phyloP scores from a whole-genome alignment of 2,329 filamentous ascomycete genomes.

The Mycosphaerella sp. region DNA sequence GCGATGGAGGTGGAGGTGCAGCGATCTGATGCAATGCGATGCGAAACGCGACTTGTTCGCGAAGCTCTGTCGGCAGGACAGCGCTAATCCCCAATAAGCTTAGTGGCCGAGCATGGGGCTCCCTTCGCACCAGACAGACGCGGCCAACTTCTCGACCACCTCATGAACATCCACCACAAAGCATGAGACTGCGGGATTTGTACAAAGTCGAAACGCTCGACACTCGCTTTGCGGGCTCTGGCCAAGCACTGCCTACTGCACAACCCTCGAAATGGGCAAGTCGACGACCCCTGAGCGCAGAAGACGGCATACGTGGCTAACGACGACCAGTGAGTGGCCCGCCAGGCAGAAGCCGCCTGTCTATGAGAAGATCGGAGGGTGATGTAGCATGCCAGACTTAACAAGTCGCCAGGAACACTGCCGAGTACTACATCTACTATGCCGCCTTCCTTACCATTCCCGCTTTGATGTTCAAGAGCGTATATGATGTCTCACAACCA shows the following conservation, averaged over 20 bases:
- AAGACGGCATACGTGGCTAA: conserved; percentile 4
- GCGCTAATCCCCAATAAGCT: background rate
- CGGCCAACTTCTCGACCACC: background rate
- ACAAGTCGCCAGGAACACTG: conserved; percentile 51
- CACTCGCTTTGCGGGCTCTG: conserved; percentile 63
- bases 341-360: background rate
- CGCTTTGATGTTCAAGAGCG: conserved; percentile 78
- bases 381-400: background rate
- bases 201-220: conserved; percentile 64
- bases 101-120: background rate
- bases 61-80: background rate
- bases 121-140: background rate
- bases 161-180: background rate
- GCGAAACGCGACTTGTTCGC: background rate
- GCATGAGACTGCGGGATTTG: conserved; percentile 33
- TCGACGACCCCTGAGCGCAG: background rate
- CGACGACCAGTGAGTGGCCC: conserved; percentile 2
- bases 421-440: conserved; percentile 81
- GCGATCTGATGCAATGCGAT: no score
- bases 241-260: conserved; percentile 34
- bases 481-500: conserved; percentile 80
- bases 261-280: conserved; percentile 61
- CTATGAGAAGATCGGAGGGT: no score
- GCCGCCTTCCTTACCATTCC: conserved; percentile 63
- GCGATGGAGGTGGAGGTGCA: background rate